Evolutionary conservation across 768 basidiomycete genomes (phyloP), one percentile per base, ranked within the genome.

Genomic region (Phanerochaete sordida): DNA sequence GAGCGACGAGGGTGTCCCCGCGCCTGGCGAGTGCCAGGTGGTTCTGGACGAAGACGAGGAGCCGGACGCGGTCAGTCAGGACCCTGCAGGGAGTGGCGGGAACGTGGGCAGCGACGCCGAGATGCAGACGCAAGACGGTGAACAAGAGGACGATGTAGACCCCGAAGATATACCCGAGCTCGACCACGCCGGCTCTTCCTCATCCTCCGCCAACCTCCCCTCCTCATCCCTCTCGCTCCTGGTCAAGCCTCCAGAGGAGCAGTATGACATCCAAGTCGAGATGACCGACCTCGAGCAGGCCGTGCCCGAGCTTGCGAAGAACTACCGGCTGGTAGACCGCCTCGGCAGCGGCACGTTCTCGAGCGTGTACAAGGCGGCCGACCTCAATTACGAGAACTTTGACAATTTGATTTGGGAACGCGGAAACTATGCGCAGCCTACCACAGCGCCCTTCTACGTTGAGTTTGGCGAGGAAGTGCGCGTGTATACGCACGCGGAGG

Each of bases 261-360:
- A 82, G 60, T 76, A 78, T 2, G 90, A 90, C 64, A 91, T 98
- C 55, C 75, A 81, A 47, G 75, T 78, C 43, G 96, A 99, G 73
- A 94, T 98, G 45, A 69, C 74, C 0, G 84, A 90, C 61, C 81
- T 98, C 27, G 76, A 85, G 62, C 70, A 75, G 0, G 79, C 82
- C 19, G 85, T 96, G 3, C 89, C 91, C 0, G 73, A 80, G n/a
- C 78, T 96, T 56, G 69, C 74, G 4, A 68, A 77, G 2, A 79
- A 90, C 64, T 98, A 96, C 77, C 81, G 77, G 52, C 78, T 98
- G 35, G 72, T 98, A 35, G 96, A 98, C 75, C 84, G 95, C 0
- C 82, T 99, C 0, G 97, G 97, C 15, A 98, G 95, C 56, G 96
- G 96, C 16, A 99, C 96, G 1, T 99, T 99, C 75, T 98, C 96